Base-by-base conservation (phyloP, 2,329 filamentous ascomycete species). In the Epichloe baconii region DNA sequence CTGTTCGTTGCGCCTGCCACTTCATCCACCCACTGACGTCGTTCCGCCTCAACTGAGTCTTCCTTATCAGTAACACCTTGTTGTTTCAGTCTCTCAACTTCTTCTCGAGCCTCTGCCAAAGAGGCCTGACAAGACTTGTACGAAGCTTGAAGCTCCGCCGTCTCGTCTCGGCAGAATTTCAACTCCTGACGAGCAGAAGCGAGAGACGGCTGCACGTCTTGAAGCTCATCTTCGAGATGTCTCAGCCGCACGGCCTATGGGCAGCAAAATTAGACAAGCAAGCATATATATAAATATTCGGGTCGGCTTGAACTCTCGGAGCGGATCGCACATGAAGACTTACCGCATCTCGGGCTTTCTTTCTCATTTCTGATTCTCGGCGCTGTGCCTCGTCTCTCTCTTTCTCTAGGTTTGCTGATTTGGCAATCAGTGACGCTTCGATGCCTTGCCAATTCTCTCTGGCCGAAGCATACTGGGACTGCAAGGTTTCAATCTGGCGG, bases 371-470 rank as follows among this genome's bases (percentile, higher is more conserved):
- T 5, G 80, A 84, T 68, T 98, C 93, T 53, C 88, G 82, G 58
- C 83, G 83, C 47, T 82, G 76, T 8, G 87, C 80, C 61, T 98
- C 93, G 62, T 97, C 90, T 51, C 88, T 81, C 66, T 98, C 94
- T 63, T 86, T 93, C 65, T 98, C 93, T 10, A 97, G 73, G 47
- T 74, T 83, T 4, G 83, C 77, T 11, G 93, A 77, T 52, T 90
- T 80, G 21, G 87, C 81, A 48, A 91, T 78, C 35, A 98, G 70
- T 2, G 87, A 94, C 10, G 86, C 80, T 66, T 98, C 91, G 55
- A 98, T 94, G 0, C 89, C 88, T 63, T 96, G 90, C 93, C 94
- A 98, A 60, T 98, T 98, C 62, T 95, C 88, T 58, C 88, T 93
- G 1, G 93, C 93, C 50, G 94, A 83, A 1, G 89, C 83, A 67